Evolutionary conservation across 805 yeast genomes (phyloP).

Genomic region (Peterozyma toletana): DNA sequence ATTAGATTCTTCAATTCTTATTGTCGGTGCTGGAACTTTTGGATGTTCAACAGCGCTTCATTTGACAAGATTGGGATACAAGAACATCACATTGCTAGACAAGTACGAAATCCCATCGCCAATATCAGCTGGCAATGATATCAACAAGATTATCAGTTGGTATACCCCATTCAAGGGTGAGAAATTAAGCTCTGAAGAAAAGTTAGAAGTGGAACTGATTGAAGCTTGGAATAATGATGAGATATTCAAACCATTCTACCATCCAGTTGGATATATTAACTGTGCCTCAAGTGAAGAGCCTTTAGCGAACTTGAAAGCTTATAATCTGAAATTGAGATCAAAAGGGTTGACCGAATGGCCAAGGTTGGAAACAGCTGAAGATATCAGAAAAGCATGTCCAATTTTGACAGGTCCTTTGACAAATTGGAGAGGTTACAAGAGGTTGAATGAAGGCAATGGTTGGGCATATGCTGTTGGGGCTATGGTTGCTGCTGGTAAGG

Average conservation of each 20-base stretch:
- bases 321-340: neutral
- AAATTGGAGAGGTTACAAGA: conserved; percentile 2
- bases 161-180: neutral
- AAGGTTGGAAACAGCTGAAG: conserved; percentile 4
- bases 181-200: neutral
- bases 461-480: conserved; percentile 24
- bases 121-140: no score
- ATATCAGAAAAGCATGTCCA: conserved; percentile 4
- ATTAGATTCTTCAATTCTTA: neutral
- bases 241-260: no score
- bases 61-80: conserved; percentile 1
- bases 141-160: no score
- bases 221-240: no score
- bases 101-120: neutral
- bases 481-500: conserved; percentile 14
- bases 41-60: conserved; percentile 4
- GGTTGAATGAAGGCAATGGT: conserved; percentile 13
- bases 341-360: neutral
- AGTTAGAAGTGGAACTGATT: neutral
- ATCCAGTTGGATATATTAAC: no score
- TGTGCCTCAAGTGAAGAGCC: conserved; percentile 2
- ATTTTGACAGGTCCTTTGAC: conserved; percentile 5
- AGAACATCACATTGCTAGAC: conserved; percentile 3
- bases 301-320: conserved; percentile 2
- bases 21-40: conserved; percentile 5